These are phyloP conservation scores for Fusarium concolor DNA, from an alignment of 2,329 filamentous ascomycete genomes.

Conservation along the genomic window DNA sequence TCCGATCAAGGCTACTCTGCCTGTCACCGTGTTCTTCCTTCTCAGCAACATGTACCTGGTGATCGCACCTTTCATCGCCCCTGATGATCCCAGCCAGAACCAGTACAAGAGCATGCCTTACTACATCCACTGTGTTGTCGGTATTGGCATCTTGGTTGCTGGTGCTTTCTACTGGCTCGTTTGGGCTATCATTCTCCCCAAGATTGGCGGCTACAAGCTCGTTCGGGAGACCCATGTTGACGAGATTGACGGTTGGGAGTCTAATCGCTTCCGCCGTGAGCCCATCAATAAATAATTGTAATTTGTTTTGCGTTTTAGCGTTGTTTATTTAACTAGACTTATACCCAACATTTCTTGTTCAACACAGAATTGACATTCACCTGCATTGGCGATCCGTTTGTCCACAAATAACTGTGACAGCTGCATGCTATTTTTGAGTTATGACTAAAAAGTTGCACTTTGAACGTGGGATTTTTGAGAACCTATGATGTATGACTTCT, in stretches of 20 bases:
- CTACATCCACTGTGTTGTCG: constrained; percentile 68
- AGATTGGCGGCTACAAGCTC: constrained; percentile 65
- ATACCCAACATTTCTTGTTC: constrained; percentile 24
- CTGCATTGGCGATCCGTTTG: not conserved
- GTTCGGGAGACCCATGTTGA: constrained; percentile 66
- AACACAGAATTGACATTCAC: not conserved
- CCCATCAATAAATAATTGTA: constrained; percentile 46
- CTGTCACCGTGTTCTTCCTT: constrained; percentile 68
- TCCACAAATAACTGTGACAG: not conserved
- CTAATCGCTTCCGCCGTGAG: constrained; percentile 62
- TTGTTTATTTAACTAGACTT: constrained; percentile 13
- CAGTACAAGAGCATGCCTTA: constrained; percentile 67
- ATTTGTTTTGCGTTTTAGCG: not conserved
- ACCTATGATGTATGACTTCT: not conserved
- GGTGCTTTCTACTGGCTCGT: constrained; percentile 68
- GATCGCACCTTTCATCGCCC: constrained; percentile 68
- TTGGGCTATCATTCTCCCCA: constrained; percentile 65
- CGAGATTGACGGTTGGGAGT: constrained; percentile 72
- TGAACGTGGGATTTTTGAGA: not conserved
- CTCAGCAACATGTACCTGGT: constrained; percentile 71
- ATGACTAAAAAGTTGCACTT: too few species aligned
- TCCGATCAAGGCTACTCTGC: constrained; percentile 65
- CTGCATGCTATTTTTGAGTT: not conserved
- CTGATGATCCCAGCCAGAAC: constrained; percentile 59
- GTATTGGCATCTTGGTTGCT: constrained; percentile 63